Base-by-base conservation (phyloP, 2,329 filamentous ascomycete species). In the Penicillium decumbens region DNA sequence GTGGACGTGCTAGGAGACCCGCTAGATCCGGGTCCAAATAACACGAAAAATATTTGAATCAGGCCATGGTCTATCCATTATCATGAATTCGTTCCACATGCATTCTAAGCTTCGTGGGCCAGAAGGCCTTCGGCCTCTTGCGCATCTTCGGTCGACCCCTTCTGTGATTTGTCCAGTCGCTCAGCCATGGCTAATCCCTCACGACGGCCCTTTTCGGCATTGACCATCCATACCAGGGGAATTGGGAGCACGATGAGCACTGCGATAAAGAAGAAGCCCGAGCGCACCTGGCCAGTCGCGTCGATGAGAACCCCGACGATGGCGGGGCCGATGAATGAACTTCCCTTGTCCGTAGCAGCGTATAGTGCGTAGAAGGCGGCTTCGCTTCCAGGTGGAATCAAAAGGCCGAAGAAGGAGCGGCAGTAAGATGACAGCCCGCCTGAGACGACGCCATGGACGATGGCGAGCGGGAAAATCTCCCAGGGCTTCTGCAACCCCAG, bases 351-450 rank as follows among this genome's bases (percentile, higher is more conserved):
- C 0, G 91, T 96, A 50, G 95, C 95, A 20, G 91, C 91, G 64
- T 95, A 96, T 3, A 96, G 75, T 0, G 91, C 91, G 66, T 93
- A 96, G 65, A 96, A 96, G 0, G 90, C 89, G 0, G 91, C 90
- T 68, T 96, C 91, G 24, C 84, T 91, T 3, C 91, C 91, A 0
- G 89, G 88, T 0, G 91, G 91, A 50, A 96, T 93, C 49, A 96
- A 77, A 68, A 95, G 87, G 15, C 89, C 89, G 63, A 87, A 96
- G 2, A 96, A 76, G 37, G 87, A 89, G 15, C 91, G 83, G 65
- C 91, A 96, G 70, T 95, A 95, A 13, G 85, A 85, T 52, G 86
- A 85, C 35, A 96, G 72, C 0, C 91, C 91, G 8, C 91, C 91
- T 1, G 95, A 80, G 0, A 95, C 89, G 33, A 95, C 80, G 0